phyloP scores from a whole-genome alignment of 2,329 filamentous ascomycete genomes.

The Chaetomiaceae sp. region DNA sequence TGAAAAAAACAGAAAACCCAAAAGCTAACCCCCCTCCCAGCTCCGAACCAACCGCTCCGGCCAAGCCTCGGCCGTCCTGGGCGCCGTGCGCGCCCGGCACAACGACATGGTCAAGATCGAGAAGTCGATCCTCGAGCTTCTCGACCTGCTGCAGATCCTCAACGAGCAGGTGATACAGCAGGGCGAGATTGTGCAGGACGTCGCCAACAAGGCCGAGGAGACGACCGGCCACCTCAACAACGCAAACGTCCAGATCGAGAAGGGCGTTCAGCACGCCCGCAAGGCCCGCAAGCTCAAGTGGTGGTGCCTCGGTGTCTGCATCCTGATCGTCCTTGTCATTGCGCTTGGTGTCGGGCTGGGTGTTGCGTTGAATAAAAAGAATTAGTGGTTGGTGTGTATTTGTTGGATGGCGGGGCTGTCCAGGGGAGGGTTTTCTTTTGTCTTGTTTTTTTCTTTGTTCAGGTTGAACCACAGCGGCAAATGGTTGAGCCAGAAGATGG shows the following conservation, averaged over 20 bases:
- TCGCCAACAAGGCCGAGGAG: conserved; percentile 61
- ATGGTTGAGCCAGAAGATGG: no score
- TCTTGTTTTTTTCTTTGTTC: no score
- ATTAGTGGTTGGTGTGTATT: no score
- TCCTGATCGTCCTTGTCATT: conserved; percentile 54
- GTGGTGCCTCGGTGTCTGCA: conserved; percentile 63
- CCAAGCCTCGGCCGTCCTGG: conserved; percentile 67
- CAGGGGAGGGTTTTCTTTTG: no score
- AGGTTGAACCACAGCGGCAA: no score
- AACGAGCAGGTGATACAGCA: conserved; percentile 70
- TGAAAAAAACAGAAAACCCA: no score
- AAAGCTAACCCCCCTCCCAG: conserved; percentile 37
- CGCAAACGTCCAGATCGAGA: conserved; percentile 65
- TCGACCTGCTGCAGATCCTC: conserved; percentile 67
- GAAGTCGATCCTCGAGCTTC: conserved; percentile 65
- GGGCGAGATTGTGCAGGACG: conserved; percentile 56
- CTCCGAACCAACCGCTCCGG: conserved; percentile 70
- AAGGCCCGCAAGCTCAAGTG: conserved; percentile 73
- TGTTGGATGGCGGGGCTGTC: no score
- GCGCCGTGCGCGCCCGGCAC: conserved; percentile 75
- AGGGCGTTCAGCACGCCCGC: conserved; percentile 62
- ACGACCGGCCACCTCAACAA: conserved; percentile 62
- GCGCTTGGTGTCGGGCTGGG: conserved; percentile 52
- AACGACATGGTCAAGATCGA: conserved; percentile 80
- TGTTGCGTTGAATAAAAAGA: conserved; percentile 34